Evolutionary conservation across 257 asterid genomes (phyloP), one percentile per base, ranked within the genome.

Genomic region (Fraxinus cuspidata): DNA sequence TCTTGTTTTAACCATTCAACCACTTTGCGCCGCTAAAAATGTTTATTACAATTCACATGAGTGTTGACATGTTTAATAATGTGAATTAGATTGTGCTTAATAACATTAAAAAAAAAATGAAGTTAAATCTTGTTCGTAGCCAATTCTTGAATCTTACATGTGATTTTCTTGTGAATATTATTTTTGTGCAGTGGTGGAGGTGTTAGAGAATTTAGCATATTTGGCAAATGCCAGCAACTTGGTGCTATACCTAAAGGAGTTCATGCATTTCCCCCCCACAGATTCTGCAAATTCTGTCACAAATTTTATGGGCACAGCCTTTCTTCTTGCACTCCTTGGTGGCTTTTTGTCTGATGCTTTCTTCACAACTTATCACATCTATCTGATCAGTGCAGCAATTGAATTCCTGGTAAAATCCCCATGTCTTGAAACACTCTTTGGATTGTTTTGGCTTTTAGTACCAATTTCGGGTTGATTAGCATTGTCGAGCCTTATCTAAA

Each of bases 231-330:
- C 97, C 27, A 95, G 99, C 92, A 95, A 95, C 76, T 66, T 95
- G 90, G 99, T 95, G 74, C 28, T 79, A 81, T 95, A 95, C 79
- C 83, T 95, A 5, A 16, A 84, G 70, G 74, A 86, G 8, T 86
- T 87, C 90, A 95, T 95, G 99, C 96, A 92, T 77, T 89, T 93
- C 1, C 77, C 98, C 34, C 94, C 95, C 65, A 80, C 97, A 44
- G 87, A 76, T 47, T 90, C 99, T 0, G 94, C 99, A 2, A 92
- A 89, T 81, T 74, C 96, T 53, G 98, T 93, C 53, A 95, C 99
- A 0, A 91, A 90, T 86, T 95, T 91, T 72, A 95, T 95, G 99
- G 99, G 99, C 40, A 95, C 99, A 2, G 97, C 99, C 27, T 95
- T 95, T 65, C 88, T 93, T 3, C 88, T 95, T 7, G 97, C 99